phyloP scores from a whole-genome alignment of 495 filamentous ascomycete species.

The Talaromyces trachyspermus region DNA sequence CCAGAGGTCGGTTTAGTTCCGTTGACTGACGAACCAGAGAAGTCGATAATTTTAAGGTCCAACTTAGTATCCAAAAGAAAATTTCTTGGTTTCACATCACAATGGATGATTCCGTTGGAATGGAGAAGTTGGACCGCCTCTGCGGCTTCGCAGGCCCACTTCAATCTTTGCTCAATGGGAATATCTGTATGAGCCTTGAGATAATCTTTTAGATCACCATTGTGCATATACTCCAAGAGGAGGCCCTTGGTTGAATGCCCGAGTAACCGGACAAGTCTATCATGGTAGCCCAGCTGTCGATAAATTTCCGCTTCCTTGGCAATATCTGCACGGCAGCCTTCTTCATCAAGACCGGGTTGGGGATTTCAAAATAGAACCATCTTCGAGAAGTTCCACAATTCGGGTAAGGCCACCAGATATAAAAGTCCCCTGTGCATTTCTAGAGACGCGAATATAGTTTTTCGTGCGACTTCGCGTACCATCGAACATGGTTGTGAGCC shows the following conservation, averaged over 20 bases:
- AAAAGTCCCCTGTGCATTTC: slow-evolving; percentile 17
- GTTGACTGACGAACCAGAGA: slow-evolving; percentile 20
- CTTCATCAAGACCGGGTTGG: slow-evolving; percentile 15
- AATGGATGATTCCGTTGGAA: slow-evolving; percentile 16
- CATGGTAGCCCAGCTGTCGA: slow-evolving; percentile 14
- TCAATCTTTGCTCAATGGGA: slow-evolving; percentile 11
- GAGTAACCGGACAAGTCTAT: slow-evolving; percentile 18
- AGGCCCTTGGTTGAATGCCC: slow-evolving; percentile 16
- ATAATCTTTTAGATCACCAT: slow-evolving; percentile 21
- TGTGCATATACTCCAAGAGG: slow-evolving; percentile 25
- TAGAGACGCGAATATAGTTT: too few relatives aligned
- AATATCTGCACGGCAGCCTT: slow-evolving; percentile 18
- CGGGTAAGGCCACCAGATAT: slow-evolving; percentile 19
- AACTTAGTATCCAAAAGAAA: slow-evolving; percentile 17
- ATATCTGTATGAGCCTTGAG: slow-evolving; percentile 16
- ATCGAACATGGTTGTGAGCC: too few relatives aligned
- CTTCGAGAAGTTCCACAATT: slow-evolving; percentile 20
- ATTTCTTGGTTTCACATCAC: slow-evolving; percentile 22
- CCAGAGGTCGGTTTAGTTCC: slow-evolving; percentile 21
- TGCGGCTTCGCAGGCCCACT: slow-evolving; percentile 18
- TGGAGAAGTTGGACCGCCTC: slow-evolving; percentile 19
- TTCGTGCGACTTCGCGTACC: too few relatives aligned
- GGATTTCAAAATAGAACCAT: slow-evolving; percentile 16
- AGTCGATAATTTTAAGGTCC: slow-evolving; percentile 20
- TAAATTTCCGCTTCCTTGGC: slow-evolving; percentile 24